Conservation (phyloP, 352 stramenopile species). For the Phytophthora kernoviae region DNA sequence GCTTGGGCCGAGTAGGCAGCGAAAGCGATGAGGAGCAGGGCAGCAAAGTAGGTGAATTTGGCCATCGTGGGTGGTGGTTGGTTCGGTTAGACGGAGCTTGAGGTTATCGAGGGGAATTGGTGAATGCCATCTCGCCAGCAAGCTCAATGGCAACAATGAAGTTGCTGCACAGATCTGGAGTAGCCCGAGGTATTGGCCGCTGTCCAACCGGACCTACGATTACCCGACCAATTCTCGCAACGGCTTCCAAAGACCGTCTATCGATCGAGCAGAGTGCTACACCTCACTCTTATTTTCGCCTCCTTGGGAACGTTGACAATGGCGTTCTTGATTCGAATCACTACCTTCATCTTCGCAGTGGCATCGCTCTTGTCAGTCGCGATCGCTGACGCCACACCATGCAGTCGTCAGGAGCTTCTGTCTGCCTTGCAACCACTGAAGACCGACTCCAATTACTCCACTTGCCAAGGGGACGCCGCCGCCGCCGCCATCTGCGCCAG, state of each 20-base stretch:
- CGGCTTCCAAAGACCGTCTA: too few species aligned
- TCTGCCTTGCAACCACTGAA: slow-evolving; percentile 9
- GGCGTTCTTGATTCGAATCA: background rate
- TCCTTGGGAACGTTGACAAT: background rate
- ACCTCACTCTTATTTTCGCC: background rate
- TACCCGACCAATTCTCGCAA: too few species aligned
- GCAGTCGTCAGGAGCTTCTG: background rate
- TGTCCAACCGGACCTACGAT: too few species aligned
- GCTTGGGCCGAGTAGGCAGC: background rate
- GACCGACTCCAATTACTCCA: slow-evolving; percentile 12
- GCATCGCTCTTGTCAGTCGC: background rate
- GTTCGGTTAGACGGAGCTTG: background rate
- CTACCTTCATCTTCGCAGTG: background rate
- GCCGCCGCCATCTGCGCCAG: slow-evolving; percentile 22
- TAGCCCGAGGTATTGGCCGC: too few species aligned
- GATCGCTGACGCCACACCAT: background rate
- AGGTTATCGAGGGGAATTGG: slow-evolving; percentile 16
- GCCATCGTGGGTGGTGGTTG: slow-evolving; percentile 9
- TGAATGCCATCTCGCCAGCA: slow-evolving; percentile 4
- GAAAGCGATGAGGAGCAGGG: slow-evolving; percentile 9
- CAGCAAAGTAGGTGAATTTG: slow-evolving; percentile 23
- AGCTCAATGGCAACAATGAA: too few species aligned
- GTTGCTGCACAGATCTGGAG: too few species aligned
- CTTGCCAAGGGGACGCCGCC: slow-evolving; percentile 18
- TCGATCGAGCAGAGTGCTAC: background rate